Evolutionary conservation across 2,329 filamentous ascomycete species (phyloP).

Genomic region (Colletotrichum sp.): DNA sequence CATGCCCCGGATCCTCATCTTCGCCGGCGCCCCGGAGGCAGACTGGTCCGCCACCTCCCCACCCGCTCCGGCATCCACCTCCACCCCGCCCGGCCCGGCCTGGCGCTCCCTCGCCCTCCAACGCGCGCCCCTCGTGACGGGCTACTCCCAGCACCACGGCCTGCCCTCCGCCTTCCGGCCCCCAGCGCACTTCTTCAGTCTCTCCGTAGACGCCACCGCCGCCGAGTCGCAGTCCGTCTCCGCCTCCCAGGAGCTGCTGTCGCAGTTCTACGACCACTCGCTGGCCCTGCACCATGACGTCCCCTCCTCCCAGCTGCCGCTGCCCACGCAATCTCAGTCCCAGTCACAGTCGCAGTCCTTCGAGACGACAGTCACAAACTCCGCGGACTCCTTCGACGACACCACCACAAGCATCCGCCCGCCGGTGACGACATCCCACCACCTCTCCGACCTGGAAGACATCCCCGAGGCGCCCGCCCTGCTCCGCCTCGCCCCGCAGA

Average conservation of each 20-base stretch:
- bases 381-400: constrained; percentile 34
- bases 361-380: constrained; percentile 27
- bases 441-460: constrained; percentile 68
- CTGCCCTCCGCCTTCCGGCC: constrained; percentile 29
- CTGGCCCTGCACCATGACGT: constrained; percentile 72
- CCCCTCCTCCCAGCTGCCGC: constrained; percentile 62
- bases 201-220: constrained; percentile 32
- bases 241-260: constrained; percentile 39
- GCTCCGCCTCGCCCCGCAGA: constrained; percentile 74
- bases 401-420: constrained; percentile 23
- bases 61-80: not conserved
- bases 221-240: not conserved
- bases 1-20: constrained; percentile 41
- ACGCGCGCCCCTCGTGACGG: constrained; percentile 50
- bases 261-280: constrained; percentile 80
- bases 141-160: constrained; percentile 56
- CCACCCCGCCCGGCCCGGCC: constrained; percentile 30
- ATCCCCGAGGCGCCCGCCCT: constrained; percentile 74
- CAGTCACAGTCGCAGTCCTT: not conserved
- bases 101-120: constrained; percentile 62
- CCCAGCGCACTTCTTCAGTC: constrained; percentile 51
- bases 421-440: constrained; percentile 36
- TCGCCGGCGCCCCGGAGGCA: constrained; percentile 39
- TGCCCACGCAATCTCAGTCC: not conserved
- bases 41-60: constrained; percentile 27